Percentiles rank a stretch among this genome's conserved stretches.
Evolutionary conservation across 305 asterid species (phyloP).

Genomic region (Coffea humblotiana): DNA sequence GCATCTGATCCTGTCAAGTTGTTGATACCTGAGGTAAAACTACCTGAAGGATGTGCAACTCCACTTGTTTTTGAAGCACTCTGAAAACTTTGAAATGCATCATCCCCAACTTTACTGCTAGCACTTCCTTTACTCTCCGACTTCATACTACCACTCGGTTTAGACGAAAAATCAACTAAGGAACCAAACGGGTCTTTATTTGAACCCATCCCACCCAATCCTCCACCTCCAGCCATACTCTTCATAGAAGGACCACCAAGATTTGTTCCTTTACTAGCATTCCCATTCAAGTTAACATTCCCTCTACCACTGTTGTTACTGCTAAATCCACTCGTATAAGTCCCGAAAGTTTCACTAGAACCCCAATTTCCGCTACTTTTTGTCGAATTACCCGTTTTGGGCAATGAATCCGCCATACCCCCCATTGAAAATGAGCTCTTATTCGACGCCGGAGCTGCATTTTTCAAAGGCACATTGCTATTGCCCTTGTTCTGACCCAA

Average conservation of each 20-base stretch:
- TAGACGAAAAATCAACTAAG: slow-evolving; percentile 65
- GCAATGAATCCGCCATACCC: slow-evolving; percentile 66
- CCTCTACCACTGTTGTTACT: slow-evolving; percentile 30
- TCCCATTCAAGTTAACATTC: slow-evolving; percentile 46
- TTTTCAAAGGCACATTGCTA: slow-evolving; percentile 64
- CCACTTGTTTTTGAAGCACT: slow-evolving; percentile 50
- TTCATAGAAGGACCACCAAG: slow-evolving; percentile 58
- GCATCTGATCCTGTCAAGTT: slow-evolving; percentile 14
- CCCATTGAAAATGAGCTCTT: slow-evolving; percentile 62
- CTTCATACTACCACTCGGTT: slow-evolving; percentile 43
- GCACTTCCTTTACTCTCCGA: slow-evolving; percentile 42
- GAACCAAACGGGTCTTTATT: slow-evolving; percentile 77
- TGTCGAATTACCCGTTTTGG: slow-evolving; percentile 40
- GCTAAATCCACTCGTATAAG: slow-evolving; percentile 35
- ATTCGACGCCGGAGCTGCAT: slow-evolving; percentile 40
- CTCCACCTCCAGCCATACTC: slow-evolving; percentile 54
- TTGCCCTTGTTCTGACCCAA: slow-evolving; percentile 60
- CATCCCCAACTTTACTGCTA: slow-evolving; percentile 35
- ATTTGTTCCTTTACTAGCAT: slow-evolving; percentile 36
- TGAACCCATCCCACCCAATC: slow-evolving; percentile 43
- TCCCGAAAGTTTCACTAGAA: slow-evolving; percentile 34
- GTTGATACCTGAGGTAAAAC: slow-evolving; percentile 32
- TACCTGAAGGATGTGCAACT: slow-evolving; percentile 37
- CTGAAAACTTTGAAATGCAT: slow-evolving; percentile 58
- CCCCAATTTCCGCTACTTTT: slow-evolving; percentile 42